These are phyloP conservation scores for Salvia hispanica DNA, from an alignment of 257 asterid species.

Conservation along the genomic window DNA sequence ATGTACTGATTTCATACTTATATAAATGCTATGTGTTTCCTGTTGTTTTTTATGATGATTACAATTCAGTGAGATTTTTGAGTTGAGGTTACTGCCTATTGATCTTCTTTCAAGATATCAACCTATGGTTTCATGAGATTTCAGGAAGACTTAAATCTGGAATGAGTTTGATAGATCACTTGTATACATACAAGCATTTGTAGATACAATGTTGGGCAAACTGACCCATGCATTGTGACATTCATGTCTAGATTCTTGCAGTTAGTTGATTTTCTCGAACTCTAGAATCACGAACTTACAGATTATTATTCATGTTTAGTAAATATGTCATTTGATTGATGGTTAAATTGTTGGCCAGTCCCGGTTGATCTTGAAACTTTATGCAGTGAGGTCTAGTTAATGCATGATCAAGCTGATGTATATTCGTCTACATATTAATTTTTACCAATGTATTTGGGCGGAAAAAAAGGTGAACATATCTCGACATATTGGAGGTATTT, in stretches of 20 bases:
- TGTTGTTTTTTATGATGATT: too few relatives aligned
- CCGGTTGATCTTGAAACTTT: conserved; percentile 13
- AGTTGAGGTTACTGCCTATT: background rate
- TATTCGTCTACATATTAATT: background rate
- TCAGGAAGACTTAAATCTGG: background rate
- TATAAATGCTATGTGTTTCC: background rate
- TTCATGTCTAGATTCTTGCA: background rate
- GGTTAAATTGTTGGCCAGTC: background rate
- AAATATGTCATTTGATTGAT: background rate
- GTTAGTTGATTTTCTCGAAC: background rate
- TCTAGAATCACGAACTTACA: background rate
- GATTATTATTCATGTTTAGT: background rate
- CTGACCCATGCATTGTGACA: background rate
- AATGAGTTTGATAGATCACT: background rate
- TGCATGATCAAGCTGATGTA: background rate
- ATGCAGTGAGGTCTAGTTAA: too few relatives aligned
- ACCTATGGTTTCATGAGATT: background rate
- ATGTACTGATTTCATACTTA: background rate
- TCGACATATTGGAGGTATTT: background rate
- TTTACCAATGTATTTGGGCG: background rate
- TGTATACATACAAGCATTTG: background rate
- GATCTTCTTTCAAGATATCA: background rate
- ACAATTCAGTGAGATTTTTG: too few relatives aligned
- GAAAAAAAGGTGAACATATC: background rate
- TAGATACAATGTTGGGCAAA: background rate